phyloP scores from a whole-genome alignment of 305 asterid species.

The Fraxinus paxiana region DNA sequence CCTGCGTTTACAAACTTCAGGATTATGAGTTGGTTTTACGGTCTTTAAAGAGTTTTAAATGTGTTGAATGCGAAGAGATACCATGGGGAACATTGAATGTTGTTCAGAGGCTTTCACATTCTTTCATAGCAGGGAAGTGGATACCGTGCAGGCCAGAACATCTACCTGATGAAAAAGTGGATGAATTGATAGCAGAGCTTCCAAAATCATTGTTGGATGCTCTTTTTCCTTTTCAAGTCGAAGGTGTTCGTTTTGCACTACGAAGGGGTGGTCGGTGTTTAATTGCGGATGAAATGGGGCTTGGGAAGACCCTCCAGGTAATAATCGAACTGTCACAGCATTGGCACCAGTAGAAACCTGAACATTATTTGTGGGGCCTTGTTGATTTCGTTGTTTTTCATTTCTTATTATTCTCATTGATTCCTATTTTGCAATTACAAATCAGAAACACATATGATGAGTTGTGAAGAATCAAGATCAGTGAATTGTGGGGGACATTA shows the following conservation, averaged over 20 bases:
- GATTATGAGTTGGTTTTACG: constrained; percentile 62
- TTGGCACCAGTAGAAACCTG: background rate
- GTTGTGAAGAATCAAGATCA: background rate
- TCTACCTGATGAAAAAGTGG: constrained; percentile 73
- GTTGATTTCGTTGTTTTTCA: background rate
- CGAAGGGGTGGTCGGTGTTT: constrained; percentile 94
- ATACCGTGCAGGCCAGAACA: constrained; percentile 84
- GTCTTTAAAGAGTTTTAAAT: constrained; percentile 57
- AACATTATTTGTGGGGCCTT: background rate
- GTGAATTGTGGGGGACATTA: background rate
- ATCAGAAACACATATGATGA: background rate
- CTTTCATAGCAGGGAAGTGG: constrained; percentile 58
- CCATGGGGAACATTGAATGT: constrained; percentile 85
- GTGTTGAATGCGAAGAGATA: constrained; percentile 72
- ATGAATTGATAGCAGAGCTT: constrained; percentile 58
- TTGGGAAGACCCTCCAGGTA: constrained; percentile 95
- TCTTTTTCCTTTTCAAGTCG: constrained; percentile 82
- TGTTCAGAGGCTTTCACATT: constrained; percentile 64
- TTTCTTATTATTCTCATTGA: background rate
- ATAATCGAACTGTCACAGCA: background rate
- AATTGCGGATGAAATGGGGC: constrained; percentile 98
- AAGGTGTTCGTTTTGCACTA: constrained; percentile 80
- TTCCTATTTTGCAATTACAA: background rate
- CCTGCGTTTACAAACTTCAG: constrained; percentile 58
- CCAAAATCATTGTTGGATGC: constrained; percentile 54